Percentiles rank a stretch among this genome's conserved stretches.
Evolutionary conservation across 495 filamentous ascomycete species (phyloP).

Genomic region (Filosporella fistucella): DNA sequence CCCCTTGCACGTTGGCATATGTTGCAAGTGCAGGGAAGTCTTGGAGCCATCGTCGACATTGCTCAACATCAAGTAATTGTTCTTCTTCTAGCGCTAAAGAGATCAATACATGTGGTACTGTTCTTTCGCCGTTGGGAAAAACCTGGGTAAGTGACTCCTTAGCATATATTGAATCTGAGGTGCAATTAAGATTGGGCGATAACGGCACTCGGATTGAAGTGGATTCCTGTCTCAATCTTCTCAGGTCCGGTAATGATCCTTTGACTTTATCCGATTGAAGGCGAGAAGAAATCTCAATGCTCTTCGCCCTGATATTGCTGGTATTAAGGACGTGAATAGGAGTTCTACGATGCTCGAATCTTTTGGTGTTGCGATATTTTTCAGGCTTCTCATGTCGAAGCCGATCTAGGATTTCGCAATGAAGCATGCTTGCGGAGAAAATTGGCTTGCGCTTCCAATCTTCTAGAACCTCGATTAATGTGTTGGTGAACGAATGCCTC

Average conservation of each 20-base stretch:
- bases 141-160: neutral
- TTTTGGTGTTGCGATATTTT: neutral
- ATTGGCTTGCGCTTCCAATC: neutral
- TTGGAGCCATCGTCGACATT: slow-evolving; percentile 44
- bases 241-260: too few species aligned
- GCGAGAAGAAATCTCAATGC: too few species aligned
- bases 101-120: slow-evolving; percentile 43
- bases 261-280: too few species aligned
- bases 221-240: too few species aligned
- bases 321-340: too few species aligned
- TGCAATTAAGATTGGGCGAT: too few species aligned
- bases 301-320: too few species aligned
- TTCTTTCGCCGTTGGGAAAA: neutral
- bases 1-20: slow-evolving; percentile 46
- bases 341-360: too few species aligned
- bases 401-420: slow-evolving; percentile 1
- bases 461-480: neutral
- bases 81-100: slow-evolving; percentile 49
- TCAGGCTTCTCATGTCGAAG: slow-evolving; percentile 4
- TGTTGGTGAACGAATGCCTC: neutral
- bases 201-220: too few species aligned
- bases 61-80: slow-evolving; percentile 35
- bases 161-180: too few species aligned
- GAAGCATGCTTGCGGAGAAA: slow-evolving; percentile 2
- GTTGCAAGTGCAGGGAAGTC: slow-evolving; percentile 42